Evolutionary conservation across 2,329 filamentous ascomycete genomes (phyloP).

Genomic region (Aspergillus amoenus): DNA sequence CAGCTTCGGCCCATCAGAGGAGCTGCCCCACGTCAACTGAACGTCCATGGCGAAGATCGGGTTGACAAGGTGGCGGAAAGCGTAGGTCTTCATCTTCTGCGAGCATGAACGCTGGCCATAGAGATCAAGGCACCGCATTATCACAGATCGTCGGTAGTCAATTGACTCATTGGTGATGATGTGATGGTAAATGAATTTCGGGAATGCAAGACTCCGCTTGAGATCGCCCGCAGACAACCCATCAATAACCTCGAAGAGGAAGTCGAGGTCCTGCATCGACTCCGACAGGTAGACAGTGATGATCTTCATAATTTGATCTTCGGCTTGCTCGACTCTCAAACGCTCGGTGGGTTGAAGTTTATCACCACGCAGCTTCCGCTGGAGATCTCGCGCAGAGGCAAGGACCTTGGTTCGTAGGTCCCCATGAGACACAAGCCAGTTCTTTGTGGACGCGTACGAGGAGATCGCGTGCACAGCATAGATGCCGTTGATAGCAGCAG

Average conservation of each 20-base stretch:
- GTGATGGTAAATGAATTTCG: slow-evolving; percentile 77
- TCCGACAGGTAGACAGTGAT: slow-evolving; percentile 77
- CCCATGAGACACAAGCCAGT: slow-evolving; percentile 63
- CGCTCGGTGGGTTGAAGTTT: slow-evolving; percentile 70
- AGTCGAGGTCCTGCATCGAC: slow-evolving; percentile 74
- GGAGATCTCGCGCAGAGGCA: slow-evolving; percentile 72
- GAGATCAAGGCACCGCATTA: slow-evolving; percentile 82
- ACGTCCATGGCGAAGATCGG: slow-evolving; percentile 96
- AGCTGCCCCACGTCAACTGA: slow-evolving; percentile 71
- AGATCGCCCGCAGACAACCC: slow-evolving; percentile 80
- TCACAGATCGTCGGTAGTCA: slow-evolving; percentile 78
- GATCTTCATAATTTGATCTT: slow-evolving; percentile 82
- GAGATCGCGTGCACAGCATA: slow-evolving; percentile 80
- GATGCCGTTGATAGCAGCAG: slow-evolving; percentile 81
- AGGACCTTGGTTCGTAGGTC: slow-evolving; percentile 60
- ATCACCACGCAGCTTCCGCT: slow-evolving; percentile 70
- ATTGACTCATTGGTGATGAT: slow-evolving; percentile 83
- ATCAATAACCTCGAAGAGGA: slow-evolving; percentile 81
- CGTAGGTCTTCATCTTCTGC: slow-evolving; percentile 89
- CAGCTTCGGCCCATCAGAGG: slow-evolving; percentile 64
- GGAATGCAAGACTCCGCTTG: slow-evolving; percentile 71
- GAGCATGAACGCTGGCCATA: slow-evolving; percentile 77
- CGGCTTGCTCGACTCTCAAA: slow-evolving; percentile 82
- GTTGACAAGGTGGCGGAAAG: slow-evolving; percentile 89
- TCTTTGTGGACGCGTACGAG: slow-evolving; percentile 61